phyloP scores from a whole-genome alignment of 148 eudicot genomes.

The Rhododendron kiyosumense region DNA sequence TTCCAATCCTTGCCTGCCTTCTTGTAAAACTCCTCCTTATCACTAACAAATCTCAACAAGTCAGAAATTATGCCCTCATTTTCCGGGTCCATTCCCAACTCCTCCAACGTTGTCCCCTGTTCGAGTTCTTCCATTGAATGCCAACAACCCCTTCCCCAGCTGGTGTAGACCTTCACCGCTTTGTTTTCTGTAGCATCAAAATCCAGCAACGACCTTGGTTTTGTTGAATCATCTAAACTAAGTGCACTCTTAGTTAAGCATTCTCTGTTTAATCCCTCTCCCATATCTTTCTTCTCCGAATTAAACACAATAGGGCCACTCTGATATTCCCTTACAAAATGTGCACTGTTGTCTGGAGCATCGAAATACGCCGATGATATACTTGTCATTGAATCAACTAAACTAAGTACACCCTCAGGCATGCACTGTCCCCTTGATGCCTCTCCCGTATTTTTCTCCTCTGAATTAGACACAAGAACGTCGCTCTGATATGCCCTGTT shows the following conservation, averaged over 20 bases:
- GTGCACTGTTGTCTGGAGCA: constrained; percentile 8
- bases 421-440: neutral
- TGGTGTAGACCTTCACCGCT: too few relatives aligned
- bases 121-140: neutral
- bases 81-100: neutral
- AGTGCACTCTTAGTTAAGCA: too few relatives aligned
- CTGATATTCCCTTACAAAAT: too few relatives aligned
- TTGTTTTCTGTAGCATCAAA: neutral
- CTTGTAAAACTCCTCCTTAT: neutral
- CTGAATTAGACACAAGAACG: neutral
- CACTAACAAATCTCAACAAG: neutral
- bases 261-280: neutral
- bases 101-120: neutral
- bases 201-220: too few relatives aligned
- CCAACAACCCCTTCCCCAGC: too few relatives aligned
- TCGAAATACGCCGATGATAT: neutral
- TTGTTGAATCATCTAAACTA: too few relatives aligned
- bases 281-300: neutral
- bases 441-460: neutral
- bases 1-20: neutral
- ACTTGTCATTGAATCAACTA: neutral
- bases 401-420: too few relatives aligned
- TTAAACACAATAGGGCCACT: too few relatives aligned
- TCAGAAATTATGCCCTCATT: neutral
- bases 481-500: neutral